Conservation (phyloP, 140 eudicot species). For the Erigeron philadelphicus region DNA sequence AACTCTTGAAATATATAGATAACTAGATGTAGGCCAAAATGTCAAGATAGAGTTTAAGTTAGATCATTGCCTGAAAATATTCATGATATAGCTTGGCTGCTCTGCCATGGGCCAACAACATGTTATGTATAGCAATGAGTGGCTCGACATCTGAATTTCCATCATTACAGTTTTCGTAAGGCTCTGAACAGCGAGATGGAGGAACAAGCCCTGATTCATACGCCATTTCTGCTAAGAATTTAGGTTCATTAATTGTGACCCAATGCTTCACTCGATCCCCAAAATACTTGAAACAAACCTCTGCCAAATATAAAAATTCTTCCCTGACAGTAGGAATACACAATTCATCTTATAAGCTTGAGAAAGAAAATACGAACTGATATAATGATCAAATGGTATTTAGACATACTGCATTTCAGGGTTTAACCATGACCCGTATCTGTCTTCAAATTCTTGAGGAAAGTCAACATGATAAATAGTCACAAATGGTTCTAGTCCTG, state of each 20-base stretch:
- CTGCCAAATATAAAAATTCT: constrained; percentile 45
- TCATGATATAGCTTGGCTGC: constrained; percentile 51
- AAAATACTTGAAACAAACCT: constrained; percentile 49
- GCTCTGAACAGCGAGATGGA: constrained; percentile 59
- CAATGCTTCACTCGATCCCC: constrained; percentile 68
- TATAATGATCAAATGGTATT: background rate
- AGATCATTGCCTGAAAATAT: constrained; percentile 34
- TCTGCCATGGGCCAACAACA: constrained; percentile 62
- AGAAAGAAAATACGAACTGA: background rate
- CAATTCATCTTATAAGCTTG: background rate
- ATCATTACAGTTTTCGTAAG: constrained; percentile 46
- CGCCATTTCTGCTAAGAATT: constrained; percentile 22
- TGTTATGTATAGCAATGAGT: constrained; percentile 48
- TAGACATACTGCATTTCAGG: constrained; percentile 56
- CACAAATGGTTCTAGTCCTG: constrained; percentile 74
- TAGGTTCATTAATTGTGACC: constrained; percentile 68
- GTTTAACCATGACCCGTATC: constrained; percentile 65
- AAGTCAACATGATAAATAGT: constrained; percentile 52
- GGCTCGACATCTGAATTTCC: constrained; percentile 72
- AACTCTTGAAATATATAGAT: background rate
- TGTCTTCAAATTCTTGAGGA: constrained; percentile 71
- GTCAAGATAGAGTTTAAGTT: background rate
- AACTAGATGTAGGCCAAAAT: background rate
- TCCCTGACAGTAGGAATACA: constrained; percentile 40
- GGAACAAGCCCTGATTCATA: constrained; percentile 39